Conservation (phyloP, 2,329 filamentous ascomycete species). For the Penicillium expansum region DNA sequence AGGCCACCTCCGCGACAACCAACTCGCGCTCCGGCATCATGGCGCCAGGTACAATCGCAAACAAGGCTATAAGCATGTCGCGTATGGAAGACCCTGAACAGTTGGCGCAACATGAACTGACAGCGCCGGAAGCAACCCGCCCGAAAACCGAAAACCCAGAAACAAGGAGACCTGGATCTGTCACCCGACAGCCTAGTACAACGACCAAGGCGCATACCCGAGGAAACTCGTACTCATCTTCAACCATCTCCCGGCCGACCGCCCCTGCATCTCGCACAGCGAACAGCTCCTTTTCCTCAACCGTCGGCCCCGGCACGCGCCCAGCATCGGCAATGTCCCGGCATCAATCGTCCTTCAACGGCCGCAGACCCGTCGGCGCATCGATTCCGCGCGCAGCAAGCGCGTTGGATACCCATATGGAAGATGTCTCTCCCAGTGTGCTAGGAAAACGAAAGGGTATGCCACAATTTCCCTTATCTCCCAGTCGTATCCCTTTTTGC, state of each 20-base stretch:
- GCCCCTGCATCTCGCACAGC: slow-evolving; percentile 47
- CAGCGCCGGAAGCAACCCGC: slow-evolving; percentile 47
- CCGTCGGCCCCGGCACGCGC: slow-evolving; percentile 54
- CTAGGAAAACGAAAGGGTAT: slow-evolving; percentile 55
- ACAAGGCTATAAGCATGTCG: slow-evolving; percentile 49
- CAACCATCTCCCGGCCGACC: slow-evolving; percentile 37
- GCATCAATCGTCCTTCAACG: slow-evolving; percentile 53
- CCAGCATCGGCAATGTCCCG: slow-evolving; percentile 47
- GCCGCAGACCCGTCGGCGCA: slow-evolving; percentile 48
- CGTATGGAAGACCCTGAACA: slow-evolving; percentile 23
- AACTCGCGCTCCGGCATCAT: slow-evolving; percentile 52
- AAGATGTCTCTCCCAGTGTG: slow-evolving; percentile 37
- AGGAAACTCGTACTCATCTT: slow-evolving; percentile 36
- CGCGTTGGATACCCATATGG: slow-evolving; percentile 43
- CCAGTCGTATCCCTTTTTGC: slow-evolving; percentile 14
- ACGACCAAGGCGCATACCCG: slow-evolving; percentile 44
- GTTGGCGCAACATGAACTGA: slow-evolving; percentile 10
- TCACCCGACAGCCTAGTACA: slow-evolving; percentile 37
- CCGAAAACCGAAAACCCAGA: slow-evolving; percentile 52
- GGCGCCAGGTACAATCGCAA: slow-evolving; percentile 44
- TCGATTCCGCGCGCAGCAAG: slow-evolving; percentile 44
- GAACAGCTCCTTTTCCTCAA: slow-evolving; percentile 55
- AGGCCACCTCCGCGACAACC: slow-evolving; percentile 52
- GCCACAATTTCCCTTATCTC: slow-evolving; percentile 36
- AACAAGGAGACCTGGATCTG: slow-evolving; percentile 28